Evolutionary conservation across 768 basidiomycete genomes (phyloP).

Genomic region (Sporobolomyces phaffii): DNA sequence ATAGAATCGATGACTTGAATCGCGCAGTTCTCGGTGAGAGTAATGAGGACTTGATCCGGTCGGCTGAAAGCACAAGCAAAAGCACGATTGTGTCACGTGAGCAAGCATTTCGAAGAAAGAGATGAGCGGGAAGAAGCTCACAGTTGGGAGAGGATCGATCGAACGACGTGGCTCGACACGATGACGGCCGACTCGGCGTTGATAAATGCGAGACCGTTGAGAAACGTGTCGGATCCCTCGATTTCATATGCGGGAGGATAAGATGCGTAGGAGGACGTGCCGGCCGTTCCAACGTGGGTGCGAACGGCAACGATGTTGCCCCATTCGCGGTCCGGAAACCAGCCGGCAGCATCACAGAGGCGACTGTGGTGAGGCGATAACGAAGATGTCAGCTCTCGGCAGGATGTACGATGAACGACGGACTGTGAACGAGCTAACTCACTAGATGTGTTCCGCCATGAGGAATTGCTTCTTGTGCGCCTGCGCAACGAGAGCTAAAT

Average conservation of each 20-base stretch:
- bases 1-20: slow-evolving; percentile 27
- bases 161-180: slow-evolving; percentile 25
- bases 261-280: slow-evolving; percentile 17
- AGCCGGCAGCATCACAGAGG: slow-evolving; percentile 21
- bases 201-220: slow-evolving; percentile 18
- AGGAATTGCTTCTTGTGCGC: slow-evolving; percentile 17
- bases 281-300: slow-evolving; percentile 17
- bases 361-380: slow-evolving; percentile 4
- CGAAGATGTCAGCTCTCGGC: too few species aligned
- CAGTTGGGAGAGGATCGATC: slow-evolving; percentile 7
- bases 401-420: too few species aligned
- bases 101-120: background rate
- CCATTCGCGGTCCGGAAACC: slow-evolving; percentile 26
- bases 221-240: slow-evolving; percentile 19
- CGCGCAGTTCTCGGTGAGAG: slow-evolving; percentile 12
- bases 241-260: slow-evolving; percentile 22
- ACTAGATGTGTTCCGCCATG: slow-evolving; percentile 25
- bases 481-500: slow-evolving; percentile 9
- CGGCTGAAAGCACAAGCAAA: background rate
- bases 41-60: background rate
- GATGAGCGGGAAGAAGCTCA: background rate
- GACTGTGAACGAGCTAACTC: background rate
- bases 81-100: background rate
- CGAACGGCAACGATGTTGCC: slow-evolving; percentile 33
- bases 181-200: slow-evolving; percentile 31